These are phyloP conservation scores for Kwoniella dendrophila DNA, from an alignment of 768 basidiomycete species.

Conservation along the genomic window DNA sequence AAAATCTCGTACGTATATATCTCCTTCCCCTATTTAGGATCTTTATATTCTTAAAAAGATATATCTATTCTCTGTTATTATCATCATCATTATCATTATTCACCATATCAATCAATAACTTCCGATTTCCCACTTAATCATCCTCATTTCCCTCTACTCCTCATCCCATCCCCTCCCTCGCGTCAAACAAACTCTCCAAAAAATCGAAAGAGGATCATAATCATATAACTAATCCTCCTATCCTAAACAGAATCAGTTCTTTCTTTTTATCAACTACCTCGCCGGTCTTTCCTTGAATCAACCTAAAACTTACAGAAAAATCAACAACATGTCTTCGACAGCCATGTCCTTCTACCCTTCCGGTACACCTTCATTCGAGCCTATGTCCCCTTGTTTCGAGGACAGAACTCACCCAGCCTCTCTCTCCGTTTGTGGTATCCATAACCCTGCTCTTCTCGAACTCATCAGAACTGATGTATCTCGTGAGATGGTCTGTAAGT, in stretches of 20 bases:
- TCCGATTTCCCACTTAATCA: background rate
- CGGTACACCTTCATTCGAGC: constrained; percentile 47
- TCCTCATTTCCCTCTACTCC: background rate
- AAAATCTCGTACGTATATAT: background rate
- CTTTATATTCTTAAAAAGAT: background rate
- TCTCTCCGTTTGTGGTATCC: constrained; percentile 58
- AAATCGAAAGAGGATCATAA: background rate
- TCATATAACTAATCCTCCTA: background rate
- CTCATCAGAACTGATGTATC: constrained; percentile 78
- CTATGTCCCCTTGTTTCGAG: constrained; percentile 49
- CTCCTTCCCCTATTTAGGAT: background rate
- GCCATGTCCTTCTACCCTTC: constrained; percentile 40
- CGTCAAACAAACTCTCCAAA: background rate
- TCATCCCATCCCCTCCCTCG: background rate
- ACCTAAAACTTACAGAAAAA: background rate
- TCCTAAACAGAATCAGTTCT: constrained; percentile 1
- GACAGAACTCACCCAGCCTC: constrained; percentile 54
- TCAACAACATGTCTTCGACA: constrained; percentile 16
- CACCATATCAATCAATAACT: too few species aligned
- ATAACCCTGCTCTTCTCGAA: constrained; percentile 77
- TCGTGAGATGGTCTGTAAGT: constrained; percentile 74
- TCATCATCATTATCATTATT: background rate
- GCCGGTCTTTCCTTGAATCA: constrained; percentile 8
- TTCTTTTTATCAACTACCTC: constrained; percentile 8
- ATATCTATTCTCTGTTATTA: background rate